phyloP scores from a whole-genome alignment of 352 stramenopile species.

The Pythium brachiatum region DNA sequence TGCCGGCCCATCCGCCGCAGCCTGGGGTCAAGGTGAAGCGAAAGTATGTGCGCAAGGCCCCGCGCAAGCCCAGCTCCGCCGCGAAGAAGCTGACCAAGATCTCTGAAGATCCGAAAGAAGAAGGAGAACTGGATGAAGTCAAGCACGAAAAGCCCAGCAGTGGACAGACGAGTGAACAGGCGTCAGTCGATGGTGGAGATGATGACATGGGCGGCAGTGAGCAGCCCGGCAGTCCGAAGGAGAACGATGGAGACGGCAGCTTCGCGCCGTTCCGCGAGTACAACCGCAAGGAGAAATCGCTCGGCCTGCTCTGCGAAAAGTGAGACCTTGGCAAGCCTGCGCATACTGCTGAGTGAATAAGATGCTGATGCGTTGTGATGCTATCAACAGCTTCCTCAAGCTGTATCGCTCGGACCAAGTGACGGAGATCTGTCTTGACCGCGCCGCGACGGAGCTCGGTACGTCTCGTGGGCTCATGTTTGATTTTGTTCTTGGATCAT shows the following conservation, averaged over 20 bases:
- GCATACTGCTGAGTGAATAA: background rate
- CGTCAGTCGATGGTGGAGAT: conserved; percentile 5
- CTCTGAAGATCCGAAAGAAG: conserved; percentile 20
- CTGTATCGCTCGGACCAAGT: conserved; percentile 67
- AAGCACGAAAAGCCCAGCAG: background rate
- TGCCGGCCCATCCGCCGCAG: conserved; percentile 21
- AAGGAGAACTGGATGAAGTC: conserved; percentile 6
- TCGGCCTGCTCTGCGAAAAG: conserved; percentile 85
- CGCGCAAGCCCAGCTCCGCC: conserved; percentile 30
- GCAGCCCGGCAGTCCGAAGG: conserved; percentile 13
- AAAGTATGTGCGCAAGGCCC: conserved; percentile 55
- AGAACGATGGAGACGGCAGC: conserved; percentile 22
- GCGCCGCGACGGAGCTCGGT: conserved; percentile 60
- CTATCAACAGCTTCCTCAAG: conserved; percentile 60
- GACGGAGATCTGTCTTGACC: conserved; percentile 73
- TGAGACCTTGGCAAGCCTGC: too few species aligned
- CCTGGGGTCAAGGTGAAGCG: conserved; percentile 46
- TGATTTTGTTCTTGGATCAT: background rate
- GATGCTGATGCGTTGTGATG: background rate
- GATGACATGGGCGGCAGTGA: conserved; percentile 15
- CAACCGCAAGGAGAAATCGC: conserved; percentile 87
- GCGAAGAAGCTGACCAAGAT: conserved; percentile 51
- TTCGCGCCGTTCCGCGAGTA: conserved; percentile 83
- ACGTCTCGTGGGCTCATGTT: background rate
- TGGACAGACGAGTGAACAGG: background rate